A percentile compares a stretch with the other conserved stretches of the same genome.
Conservation (phyloP, 176 grass and related monocot genomes). For the Carex pumila region DNA sequence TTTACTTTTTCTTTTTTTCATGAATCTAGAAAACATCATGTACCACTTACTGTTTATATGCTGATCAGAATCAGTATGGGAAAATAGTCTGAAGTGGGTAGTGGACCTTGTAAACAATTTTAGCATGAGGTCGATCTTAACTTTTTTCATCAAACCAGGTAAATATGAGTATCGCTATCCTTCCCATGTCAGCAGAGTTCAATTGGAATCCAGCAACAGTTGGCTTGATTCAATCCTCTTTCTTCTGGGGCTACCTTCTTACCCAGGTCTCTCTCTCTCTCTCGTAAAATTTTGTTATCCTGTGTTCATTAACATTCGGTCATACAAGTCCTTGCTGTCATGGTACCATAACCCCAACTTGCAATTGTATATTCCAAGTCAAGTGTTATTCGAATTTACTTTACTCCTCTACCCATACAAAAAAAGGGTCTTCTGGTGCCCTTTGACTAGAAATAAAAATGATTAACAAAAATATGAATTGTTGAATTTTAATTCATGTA, state of each 20-base stretch:
- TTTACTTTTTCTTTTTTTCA: not conserved
- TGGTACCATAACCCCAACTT: not conserved
- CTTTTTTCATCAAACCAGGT: constrained; percentile 45
- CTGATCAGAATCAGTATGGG: not conserved
- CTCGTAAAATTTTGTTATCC: not conserved
- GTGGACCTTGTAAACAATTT: not conserved
- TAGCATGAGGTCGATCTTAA: not conserved
- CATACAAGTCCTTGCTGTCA: not conserved
- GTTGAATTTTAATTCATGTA: not conserved
- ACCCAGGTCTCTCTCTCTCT: constrained; percentile 60
- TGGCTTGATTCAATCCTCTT: constrained; percentile 93
- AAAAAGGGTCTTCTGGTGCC: not conserved
- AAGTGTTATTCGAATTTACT: not conserved
- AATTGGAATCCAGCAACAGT: constrained; percentile 84
- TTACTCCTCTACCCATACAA: not conserved
- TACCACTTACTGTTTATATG: not conserved
- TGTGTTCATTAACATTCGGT: not conserved
- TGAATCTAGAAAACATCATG: not conserved
- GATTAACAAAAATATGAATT: not conserved
- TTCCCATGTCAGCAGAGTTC: constrained; percentile 83
- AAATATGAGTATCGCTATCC: constrained; percentile 98
- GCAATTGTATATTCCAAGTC: not conserved
- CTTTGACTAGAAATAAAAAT: not conserved
- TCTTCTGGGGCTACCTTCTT: constrained; percentile 98
- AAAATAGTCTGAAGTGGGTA: not conserved